Conservation (phyloP, 768 basidiomycete species). For the Strobilomyces echinocephalus region DNA sequence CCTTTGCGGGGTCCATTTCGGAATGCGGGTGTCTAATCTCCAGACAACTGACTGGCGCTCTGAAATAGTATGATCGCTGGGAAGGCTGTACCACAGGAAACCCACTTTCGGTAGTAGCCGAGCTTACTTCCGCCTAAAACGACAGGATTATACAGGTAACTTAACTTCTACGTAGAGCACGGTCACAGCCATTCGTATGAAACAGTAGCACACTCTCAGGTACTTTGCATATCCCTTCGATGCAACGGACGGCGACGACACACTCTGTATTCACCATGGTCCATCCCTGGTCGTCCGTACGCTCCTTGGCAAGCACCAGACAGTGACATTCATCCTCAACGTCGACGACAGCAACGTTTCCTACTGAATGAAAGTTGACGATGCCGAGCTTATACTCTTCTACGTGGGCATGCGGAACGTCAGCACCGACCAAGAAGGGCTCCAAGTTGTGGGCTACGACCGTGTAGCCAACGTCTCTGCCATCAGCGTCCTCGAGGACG, state of each 20-base stretch:
- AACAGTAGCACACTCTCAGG: conserved; percentile 3
- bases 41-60: too few species aligned
- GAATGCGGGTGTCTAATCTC: too few species aligned
- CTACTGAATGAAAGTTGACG: conserved; percentile 3
- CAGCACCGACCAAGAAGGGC: conserved; percentile 6
- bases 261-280: conserved; percentile 15
- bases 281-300: conserved; percentile 10
- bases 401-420: not conserved
- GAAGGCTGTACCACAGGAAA: too few species aligned
- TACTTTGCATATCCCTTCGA: not conserved
- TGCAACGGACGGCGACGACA: conserved; percentile 9
- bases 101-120: too few species aligned
- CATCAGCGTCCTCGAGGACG: conserved; percentile 6
- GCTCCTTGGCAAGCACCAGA: conserved; percentile 5
- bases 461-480: conserved; percentile 10
- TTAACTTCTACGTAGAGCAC: not conserved
- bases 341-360: not conserved
- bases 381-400: conserved; percentile 9
- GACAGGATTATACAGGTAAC: conserved; percentile 3
- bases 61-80: not conserved
- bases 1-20: too few species aligned
- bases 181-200: not conserved
- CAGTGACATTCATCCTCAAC: conserved; percentile 9
- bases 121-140: too few species aligned
- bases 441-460: conserved; percentile 4